Percentiles rank a stretch among this genome's conserved stretches.
Conservation (phyloP, 139 green algal genomes). For the Desmodesmus armatus region DNA sequence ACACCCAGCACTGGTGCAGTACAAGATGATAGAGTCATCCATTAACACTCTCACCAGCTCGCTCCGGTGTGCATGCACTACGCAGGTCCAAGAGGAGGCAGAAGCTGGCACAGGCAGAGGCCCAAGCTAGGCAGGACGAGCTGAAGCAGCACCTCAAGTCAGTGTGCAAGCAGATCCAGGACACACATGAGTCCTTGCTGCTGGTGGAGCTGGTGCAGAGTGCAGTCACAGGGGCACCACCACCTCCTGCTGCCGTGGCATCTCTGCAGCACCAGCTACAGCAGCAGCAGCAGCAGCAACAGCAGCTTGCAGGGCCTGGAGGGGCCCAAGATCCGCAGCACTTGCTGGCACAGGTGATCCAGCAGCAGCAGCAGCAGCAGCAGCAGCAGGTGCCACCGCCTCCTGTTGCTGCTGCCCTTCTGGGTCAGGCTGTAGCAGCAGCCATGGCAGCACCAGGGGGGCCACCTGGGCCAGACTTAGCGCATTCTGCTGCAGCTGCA, state of each 20-base stretch:
- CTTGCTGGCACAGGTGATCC: neutral
- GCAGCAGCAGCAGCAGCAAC: slow-evolving; percentile 3
- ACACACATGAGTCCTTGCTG: slow-evolving; percentile 20
- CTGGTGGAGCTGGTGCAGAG: slow-evolving; percentile 25
- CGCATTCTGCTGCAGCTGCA: neutral
- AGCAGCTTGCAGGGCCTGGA: neutral
- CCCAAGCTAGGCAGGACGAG: slow-evolving; percentile 25
- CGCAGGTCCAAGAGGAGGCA: slow-evolving; percentile 37
- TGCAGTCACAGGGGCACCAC: slow-evolving; percentile 3
- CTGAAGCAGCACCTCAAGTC: neutral
- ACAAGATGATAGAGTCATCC: too few relatives aligned
- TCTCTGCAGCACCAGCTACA: neutral
- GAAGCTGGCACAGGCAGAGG: slow-evolving; percentile 21
- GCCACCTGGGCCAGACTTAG: neutral
- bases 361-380: neutral
- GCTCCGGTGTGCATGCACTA: too few relatives aligned
- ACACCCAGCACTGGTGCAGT: too few relatives aligned
- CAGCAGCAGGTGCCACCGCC: neutral
- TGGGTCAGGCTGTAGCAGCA: neutral
- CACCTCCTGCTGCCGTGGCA: slow-evolving; percentile 28
- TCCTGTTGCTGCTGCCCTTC: neutral
- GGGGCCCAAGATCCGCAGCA: neutral
- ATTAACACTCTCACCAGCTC: too few relatives aligned
- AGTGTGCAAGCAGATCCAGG: neutral
- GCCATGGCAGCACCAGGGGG: slow-evolving; percentile 1